phyloP scores from a whole-genome alignment of 768 basidiomycete genomes.

The Leccinum olivaceopallidum region DNA sequence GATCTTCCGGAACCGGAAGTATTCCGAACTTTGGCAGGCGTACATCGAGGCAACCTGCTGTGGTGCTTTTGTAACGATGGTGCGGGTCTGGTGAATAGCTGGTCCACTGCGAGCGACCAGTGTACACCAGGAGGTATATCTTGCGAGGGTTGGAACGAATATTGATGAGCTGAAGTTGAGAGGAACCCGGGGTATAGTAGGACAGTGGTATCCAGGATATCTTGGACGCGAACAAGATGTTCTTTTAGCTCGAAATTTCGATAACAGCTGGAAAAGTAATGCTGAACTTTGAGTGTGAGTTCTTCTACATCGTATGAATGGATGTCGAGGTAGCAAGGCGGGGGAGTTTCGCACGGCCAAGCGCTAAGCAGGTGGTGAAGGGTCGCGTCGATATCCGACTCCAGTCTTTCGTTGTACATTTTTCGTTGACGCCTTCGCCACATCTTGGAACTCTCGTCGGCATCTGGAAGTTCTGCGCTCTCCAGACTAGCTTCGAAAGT shows the following conservation, averaged over 20 bases:
- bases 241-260: conserved; percentile 15
- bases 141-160: neutral
- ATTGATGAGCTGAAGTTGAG: neutral
- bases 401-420: conserved; percentile 7
- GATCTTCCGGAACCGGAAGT: neutral
- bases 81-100: neutral
- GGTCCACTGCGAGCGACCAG: neutral
- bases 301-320: conserved; percentile 3
- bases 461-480: too few species aligned
- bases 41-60: neutral
- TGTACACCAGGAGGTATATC: neutral
- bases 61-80: neutral
- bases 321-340: neutral
- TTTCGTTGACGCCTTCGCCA: conserved; percentile 3
- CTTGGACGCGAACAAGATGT: conserved; percentile 9
- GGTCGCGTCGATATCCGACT: conserved; percentile 3
- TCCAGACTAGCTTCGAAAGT: conserved; percentile 18
- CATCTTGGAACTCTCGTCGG: too few species aligned
- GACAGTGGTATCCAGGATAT: neutral
- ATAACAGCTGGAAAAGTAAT: conserved; percentile 17
- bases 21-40: neutral
- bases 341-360: neutral
- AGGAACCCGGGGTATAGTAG: neutral
- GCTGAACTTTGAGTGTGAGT: neutral
- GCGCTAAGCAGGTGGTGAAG: neutral